phyloP scores from a whole-genome alignment of 2,329 filamentous ascomycete species.

The Gaeumannomyces tritici region DNA sequence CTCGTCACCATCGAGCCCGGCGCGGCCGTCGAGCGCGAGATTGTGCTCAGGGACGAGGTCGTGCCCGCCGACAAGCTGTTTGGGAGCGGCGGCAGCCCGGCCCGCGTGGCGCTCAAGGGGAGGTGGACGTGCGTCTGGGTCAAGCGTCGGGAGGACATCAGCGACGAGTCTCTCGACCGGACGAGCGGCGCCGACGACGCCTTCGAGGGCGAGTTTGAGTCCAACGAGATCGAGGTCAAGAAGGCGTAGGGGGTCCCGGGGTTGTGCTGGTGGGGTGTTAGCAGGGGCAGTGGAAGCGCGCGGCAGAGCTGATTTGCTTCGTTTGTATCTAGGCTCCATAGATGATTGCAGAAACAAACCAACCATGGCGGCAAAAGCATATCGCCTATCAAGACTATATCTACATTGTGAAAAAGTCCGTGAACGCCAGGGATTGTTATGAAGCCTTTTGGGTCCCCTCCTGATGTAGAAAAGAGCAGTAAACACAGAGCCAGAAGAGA shows the following conservation, averaged over 20 bases:
- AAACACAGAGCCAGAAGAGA: not conserved
- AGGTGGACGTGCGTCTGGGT: not conserved
- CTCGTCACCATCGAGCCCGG: constrained; percentile 5
- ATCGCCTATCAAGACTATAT: not conserved
- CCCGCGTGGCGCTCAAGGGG: not conserved
- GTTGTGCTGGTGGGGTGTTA: too few relatives aligned
- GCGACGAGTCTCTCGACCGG: not conserved
- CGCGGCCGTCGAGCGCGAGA: not conserved
- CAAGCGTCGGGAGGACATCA: not conserved
- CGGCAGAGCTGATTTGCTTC: not conserved
- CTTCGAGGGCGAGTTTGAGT: not conserved
- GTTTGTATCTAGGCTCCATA: not conserved
- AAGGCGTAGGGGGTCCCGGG: too few relatives aligned
- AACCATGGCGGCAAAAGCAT: not conserved
- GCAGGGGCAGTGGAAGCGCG: not conserved
- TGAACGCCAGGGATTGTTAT: not conserved
- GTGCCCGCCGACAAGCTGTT: constrained; percentile 1
- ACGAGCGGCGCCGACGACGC: not conserved
- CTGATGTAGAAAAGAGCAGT: too few relatives aligned
- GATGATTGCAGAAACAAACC: not conserved
- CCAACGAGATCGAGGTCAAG: not conserved
- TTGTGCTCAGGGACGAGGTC: not conserved
- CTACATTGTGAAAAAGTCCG: not conserved
- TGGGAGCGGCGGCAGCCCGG: not conserved
- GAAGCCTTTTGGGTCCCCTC: not conserved